Evolutionary conservation across 1,284 basidiomycete genomes (phyloP).

Genomic region (Moniliophthora roreri): DNA sequence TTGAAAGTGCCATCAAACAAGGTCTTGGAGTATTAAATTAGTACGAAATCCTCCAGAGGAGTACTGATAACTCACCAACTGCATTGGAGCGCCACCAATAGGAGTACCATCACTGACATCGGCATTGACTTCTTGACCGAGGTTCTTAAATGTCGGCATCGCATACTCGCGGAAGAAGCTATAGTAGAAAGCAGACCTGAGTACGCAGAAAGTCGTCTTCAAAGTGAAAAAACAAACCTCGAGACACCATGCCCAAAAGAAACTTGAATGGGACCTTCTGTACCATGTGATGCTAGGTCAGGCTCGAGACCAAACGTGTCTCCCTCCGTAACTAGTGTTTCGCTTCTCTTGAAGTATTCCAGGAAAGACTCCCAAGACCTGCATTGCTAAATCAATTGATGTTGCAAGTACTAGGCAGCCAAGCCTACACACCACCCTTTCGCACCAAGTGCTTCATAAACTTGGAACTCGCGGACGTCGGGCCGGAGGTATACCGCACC

Average conservation of each 20-base stretch:
- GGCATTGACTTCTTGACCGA: slow-evolving; percentile 10
- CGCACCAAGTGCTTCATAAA: slow-evolving; percentile 10
- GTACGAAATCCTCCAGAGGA: no score
- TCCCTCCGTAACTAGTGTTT: slow-evolving; percentile 2
- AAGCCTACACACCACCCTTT: slow-evolving; percentile 11
- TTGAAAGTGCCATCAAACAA: no score
- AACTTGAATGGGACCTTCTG: slow-evolving; percentile 7
- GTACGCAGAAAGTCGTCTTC: no score
- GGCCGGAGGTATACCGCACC: slow-evolving; percentile 14
- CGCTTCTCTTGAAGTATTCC: background rate
- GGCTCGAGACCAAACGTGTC: slow-evolving; percentile 2
- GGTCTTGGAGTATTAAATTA: no score
- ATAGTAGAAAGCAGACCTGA: no score
- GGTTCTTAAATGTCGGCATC: slow-evolving; percentile 5
- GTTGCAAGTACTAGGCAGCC: slow-evolving; percentile 1
- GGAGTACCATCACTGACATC: slow-evolving; percentile 11
- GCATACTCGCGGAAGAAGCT: slow-evolving; percentile 14
- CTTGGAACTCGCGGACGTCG: slow-evolving; percentile 5
- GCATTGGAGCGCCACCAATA: background rate
- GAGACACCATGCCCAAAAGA: slow-evolving; percentile 10
- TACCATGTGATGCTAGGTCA: slow-evolving; percentile 6
- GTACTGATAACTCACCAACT: no score
- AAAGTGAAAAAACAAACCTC: no score
- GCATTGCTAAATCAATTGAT: slow-evolving; percentile 1
- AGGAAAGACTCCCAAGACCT: slow-evolving; percentile 1